These are phyloP conservation scores for Sporothrix brasiliensis DNA, from an alignment of 2,329 filamentous ascomycete genomes.

Conservation along the genomic window DNA sequence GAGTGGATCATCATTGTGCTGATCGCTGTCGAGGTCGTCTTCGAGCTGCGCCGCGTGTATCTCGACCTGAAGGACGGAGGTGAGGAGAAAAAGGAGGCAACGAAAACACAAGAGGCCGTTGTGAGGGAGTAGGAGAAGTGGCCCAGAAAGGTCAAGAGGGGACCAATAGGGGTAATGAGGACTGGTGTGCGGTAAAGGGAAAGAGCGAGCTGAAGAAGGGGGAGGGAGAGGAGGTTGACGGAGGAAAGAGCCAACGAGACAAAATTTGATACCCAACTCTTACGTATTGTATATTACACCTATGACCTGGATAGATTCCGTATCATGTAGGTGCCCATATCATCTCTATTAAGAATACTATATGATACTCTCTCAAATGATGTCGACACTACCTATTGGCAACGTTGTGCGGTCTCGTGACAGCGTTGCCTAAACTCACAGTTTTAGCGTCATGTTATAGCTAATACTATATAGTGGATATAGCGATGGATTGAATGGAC, in stretches of 20 bases:
- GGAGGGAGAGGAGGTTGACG: not conserved
- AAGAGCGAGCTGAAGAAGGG: not conserved
- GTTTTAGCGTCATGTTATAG: too few relatives aligned
- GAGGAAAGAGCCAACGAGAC: conserved; percentile 14
- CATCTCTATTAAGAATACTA: not conserved
- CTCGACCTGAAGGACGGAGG: conserved; percentile 34
- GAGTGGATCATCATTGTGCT: conserved; percentile 96
- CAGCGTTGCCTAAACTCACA: too few relatives aligned
- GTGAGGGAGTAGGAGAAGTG: not conserved
- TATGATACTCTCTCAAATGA: not conserved
- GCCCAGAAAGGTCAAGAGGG: too few relatives aligned
- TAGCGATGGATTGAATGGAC: too few relatives aligned
- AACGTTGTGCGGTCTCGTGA: too few relatives aligned
- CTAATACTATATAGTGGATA: too few relatives aligned
- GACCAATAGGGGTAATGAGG: not conserved
- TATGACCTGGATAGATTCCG: not conserved
- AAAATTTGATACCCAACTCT: conserved; percentile 23
- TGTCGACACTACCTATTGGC: not conserved
- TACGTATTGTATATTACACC: not conserved
- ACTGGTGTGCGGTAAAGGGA: not conserved
- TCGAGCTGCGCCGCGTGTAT: conserved; percentile 77
- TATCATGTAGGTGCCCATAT: not conserved
- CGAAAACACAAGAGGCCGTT: not conserved
- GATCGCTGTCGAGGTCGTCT: conserved; percentile 88
- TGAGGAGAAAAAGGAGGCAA: not conserved